Conservation (phyloP, 164 flowering plant genomes). For the Magnolia officinalis region DNA sequence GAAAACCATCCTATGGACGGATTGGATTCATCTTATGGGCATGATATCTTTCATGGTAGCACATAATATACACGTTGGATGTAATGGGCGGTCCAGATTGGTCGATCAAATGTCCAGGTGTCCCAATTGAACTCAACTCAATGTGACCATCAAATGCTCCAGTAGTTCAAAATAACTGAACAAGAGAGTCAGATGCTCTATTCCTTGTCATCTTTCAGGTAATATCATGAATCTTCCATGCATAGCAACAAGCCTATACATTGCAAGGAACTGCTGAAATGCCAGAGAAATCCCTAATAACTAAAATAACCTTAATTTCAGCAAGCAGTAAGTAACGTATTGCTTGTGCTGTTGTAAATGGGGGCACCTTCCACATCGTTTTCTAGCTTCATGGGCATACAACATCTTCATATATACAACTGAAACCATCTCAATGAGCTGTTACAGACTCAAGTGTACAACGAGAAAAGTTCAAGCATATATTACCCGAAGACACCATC, state of each 20-base stretch:
- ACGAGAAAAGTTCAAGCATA: conserved; percentile 3
- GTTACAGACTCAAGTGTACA: background rate
- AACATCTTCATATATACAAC: background rate
- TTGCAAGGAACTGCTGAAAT: background rate
- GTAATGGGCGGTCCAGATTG: too few species aligned
- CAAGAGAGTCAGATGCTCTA: background rate
- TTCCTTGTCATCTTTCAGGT: background rate
- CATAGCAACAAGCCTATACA: background rate
- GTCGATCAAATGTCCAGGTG: background rate
- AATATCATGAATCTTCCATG: background rate
- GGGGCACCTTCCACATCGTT: background rate
- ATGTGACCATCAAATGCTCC: background rate
- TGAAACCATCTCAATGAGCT: background rate
- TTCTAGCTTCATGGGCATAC: background rate
- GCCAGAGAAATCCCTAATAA: background rate
- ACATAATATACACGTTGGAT: too few species aligned
- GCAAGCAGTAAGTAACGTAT: background rate
- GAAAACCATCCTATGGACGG: too few species aligned
- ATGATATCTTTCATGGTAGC: too few species aligned
- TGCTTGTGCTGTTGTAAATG: background rate
- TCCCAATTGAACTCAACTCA: background rate
- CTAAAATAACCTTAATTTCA: background rate
- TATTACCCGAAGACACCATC: background rate
- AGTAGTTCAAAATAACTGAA: background rate
- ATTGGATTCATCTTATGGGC: too few species aligned